Percentiles rank a stretch among this genome's conserved stretches.
Evolutionary conservation across 768 basidiomycete genomes (phyloP).

Genomic region (Mrakia gelida): DNA sequence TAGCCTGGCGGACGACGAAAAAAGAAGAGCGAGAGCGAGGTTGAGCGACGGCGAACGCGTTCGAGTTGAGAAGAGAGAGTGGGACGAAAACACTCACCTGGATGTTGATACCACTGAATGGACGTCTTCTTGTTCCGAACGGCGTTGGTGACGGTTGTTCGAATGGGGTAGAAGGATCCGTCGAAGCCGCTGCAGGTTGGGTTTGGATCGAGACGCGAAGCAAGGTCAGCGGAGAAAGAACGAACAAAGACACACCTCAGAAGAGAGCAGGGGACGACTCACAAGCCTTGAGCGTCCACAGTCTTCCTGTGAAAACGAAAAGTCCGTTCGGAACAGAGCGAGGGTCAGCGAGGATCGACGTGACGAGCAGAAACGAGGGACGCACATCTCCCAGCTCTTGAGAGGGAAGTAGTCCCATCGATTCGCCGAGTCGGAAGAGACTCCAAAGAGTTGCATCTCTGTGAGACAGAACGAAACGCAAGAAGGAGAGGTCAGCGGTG

Average conservation of each 20-base stretch:
- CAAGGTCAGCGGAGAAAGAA: neutral
- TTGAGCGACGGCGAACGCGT: neutral
- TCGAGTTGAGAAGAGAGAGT: neutral
- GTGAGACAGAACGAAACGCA: neutral
- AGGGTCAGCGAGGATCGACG: neutral
- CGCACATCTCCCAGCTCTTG: neutral
- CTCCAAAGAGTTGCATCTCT: slow-evolving; percentile 30
- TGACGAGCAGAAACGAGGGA: neutral
- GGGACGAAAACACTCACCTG: neutral
- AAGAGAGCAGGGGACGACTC: neutral
- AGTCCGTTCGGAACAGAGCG: neutral
- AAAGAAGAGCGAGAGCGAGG: neutral
- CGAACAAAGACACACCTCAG: neutral
- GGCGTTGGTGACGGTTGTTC: slow-evolving; percentile 29
- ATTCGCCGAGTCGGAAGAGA: slow-evolving; percentile 29
- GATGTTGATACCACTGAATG: slow-evolving; percentile 26
- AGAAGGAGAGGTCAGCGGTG: neutral
- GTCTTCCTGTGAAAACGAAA: slow-evolving; percentile 12
- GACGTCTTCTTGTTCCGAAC: neutral
- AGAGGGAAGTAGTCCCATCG: slow-evolving; percentile 29
- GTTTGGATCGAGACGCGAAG: too few relatives aligned
- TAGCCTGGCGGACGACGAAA: slow-evolving; percentile 1
- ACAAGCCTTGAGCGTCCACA: slow-evolving; percentile 24
- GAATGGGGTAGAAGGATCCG: slow-evolving; percentile 30
- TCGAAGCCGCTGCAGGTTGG: neutral